Evolutionary conservation across 1,139 yeast genomes (phyloP).

Genomic region (Yamadazyma sp.): DNA sequence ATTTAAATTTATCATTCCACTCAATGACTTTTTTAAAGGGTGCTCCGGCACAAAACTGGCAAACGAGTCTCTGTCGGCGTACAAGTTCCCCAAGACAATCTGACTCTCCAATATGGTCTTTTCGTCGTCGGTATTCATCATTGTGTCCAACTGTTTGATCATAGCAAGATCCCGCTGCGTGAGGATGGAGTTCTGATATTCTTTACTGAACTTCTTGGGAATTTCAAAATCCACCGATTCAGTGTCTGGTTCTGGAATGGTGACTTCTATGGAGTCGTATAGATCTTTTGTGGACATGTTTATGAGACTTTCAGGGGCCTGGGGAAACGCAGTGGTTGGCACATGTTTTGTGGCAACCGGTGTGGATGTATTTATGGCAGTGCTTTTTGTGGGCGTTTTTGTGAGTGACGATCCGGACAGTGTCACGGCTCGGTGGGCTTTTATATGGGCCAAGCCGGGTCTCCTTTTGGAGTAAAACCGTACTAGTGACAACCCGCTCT

Average conservation of each 20-base stretch:
- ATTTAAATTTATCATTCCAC: conserved; percentile 42
- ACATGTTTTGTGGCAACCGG: conserved; percentile 8
- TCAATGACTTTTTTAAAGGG: conserved; percentile 38
- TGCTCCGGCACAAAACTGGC: conserved; percentile 35
- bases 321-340: conserved; percentile 29
- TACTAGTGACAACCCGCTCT: neutral
- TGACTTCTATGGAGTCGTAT: conserved; percentile 18
- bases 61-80: conserved; percentile 28
- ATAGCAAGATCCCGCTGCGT: conserved; percentile 27
- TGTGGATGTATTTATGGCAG: neutral
- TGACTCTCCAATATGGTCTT: conserved; percentile 25
- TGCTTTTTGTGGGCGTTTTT: conserved; percentile 12
- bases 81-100: conserved; percentile 27
- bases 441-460: conserved; percentile 9
- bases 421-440: conserved; percentile 7
- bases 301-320: conserved; percentile 25
- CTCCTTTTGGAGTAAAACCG: conserved; percentile 11
- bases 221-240: conserved; percentile 28
- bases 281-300: conserved; percentile 20
- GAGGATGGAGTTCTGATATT: conserved; percentile 21
- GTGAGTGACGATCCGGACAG: neutral
- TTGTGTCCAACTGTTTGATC: conserved; percentile 27
- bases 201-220: conserved; percentile 30
- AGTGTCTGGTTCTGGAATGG: conserved; percentile 11
- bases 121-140: conserved; percentile 27